Evolutionary conservation across 768 basidiomycete genomes (phyloP), one percentile per base, ranked within the genome.

Genomic region (Lanmaoa rubissima): DNA sequence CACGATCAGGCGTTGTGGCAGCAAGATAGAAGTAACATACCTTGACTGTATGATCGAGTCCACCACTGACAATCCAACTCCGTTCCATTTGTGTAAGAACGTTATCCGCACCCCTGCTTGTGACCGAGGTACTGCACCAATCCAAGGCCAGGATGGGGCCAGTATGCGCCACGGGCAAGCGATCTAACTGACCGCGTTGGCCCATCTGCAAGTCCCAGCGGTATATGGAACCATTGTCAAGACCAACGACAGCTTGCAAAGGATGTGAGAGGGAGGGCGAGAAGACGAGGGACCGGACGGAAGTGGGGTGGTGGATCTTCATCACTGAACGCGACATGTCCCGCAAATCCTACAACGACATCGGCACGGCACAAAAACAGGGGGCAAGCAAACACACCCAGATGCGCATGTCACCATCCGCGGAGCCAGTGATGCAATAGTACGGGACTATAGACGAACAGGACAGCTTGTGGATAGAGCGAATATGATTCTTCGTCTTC

Each of bases 191-290:
- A 5, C 89, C 88, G 7, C 84, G 81, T 61, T 88, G 87, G 5
- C 88, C 88, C 82, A 87, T 86, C 62, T 83, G 81, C 51, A 92
- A 74, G 64, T 93, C 91, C 88, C 90, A 92, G 57, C 88, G 78
- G 62, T 85, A 85, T 38, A 90, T 82, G 49, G 79, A 84, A 4
- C 87, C 87, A 58, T 87, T 88, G 60, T 87, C 86, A 11, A 87
- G 75, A 14, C 87, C 87, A 0, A 82, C 82, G 19, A 88, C 73
- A 4, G 86, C 86, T 64, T 89, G 87, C 6, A 89, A 75, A 0
- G 90, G 87, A 51, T 85, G 79, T 56, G 80, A 83, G 1, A 77
- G 67, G 47, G 82, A 82, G 0, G 87, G 86, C 0, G 90, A 91
- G 61, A 92, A 88, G 0, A 82, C 82, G 41, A 90, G 76, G 5